These are phyloP conservation scores for Eimeria acervulina DNA, from an alignment of 169 alveolate species.

Conservation along the genomic window DNA sequence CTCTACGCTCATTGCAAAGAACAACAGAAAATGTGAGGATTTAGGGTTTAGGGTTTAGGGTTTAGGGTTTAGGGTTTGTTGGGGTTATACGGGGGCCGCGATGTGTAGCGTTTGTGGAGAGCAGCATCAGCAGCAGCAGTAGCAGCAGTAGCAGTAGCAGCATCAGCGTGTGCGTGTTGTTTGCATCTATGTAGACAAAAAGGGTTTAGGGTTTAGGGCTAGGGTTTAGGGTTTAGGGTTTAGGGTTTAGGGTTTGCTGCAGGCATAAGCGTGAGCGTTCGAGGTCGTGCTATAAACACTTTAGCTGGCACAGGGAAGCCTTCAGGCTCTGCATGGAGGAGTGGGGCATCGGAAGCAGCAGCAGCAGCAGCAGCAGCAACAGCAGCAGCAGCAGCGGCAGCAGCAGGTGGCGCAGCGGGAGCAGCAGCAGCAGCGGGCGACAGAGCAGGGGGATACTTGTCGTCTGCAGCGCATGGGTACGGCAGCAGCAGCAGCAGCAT, in stretches of 20 bases:
- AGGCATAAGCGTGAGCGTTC: constrained; percentile 75
- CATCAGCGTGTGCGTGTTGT: too few relatives aligned
- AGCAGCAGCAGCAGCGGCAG: constrained; percentile 4
- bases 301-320: constrained; percentile 73
- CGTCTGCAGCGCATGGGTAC: neutral
- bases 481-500: constrained; percentile 66
- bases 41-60: too few relatives aligned
- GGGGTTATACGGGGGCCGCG: too few relatives aligned
- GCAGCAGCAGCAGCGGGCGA: neutral
- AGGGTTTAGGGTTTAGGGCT: constrained; percentile 2
- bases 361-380: constrained; percentile 56
- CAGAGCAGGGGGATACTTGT: neutral
- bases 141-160: neutral
- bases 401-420: neutral
- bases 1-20: too few relatives aligned
- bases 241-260: neutral
- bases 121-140: constrained; percentile 22
- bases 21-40: too few relatives aligned
- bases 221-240: constrained; percentile 25
- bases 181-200: too few relatives aligned
- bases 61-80: too few relatives aligned
- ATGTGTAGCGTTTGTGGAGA: too few relatives aligned
- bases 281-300: constrained; percentile 77
- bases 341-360: constrained; percentile 61
- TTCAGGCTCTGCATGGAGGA: constrained; percentile 79